These are phyloP conservation scores for Phytopythium cucurbitacearum DNA, from an alignment of 352 stramenopile genomes.

Conservation along the genomic window DNA sequence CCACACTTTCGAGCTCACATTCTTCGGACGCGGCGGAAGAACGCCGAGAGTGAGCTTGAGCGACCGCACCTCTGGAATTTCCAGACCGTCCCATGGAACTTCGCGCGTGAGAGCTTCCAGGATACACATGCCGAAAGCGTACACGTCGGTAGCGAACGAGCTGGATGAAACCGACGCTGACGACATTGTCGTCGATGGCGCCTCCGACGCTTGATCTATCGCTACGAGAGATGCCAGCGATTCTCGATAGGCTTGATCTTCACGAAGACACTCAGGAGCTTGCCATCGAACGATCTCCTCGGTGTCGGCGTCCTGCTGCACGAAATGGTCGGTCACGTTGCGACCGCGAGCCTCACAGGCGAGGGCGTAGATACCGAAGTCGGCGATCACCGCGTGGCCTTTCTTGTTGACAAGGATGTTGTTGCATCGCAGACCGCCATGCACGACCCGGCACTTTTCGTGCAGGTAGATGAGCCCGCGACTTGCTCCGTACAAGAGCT, in stretches of 20 bases:
- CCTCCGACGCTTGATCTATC: slow-evolving; percentile 2
- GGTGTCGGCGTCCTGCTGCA: slow-evolving; percentile 28
- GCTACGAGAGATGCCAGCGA: slow-evolving; percentile 23
- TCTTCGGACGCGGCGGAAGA: slow-evolving; percentile 44
- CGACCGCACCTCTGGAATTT: slow-evolving; percentile 39
- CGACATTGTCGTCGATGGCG: slow-evolving; percentile 5
- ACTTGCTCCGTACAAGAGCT: slow-evolving; percentile 52
- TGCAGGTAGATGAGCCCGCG: slow-evolving; percentile 63
- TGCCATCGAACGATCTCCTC: slow-evolving; percentile 60
- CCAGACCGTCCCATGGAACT: slow-evolving; percentile 41
- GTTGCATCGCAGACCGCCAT: slow-evolving; percentile 54
- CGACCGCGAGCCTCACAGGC: slow-evolving; percentile 30
- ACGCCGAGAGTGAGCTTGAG: slow-evolving; percentile 49
- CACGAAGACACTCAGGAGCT: slow-evolving; percentile 53
- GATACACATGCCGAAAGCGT: slow-evolving; percentile 78
- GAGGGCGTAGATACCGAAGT: slow-evolving; percentile 46
- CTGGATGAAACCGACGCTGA: slow-evolving; percentile 15
- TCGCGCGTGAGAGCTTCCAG: slow-evolving; percentile 53
- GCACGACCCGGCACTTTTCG: slow-evolving; percentile 43
- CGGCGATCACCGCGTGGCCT: slow-evolving; percentile 52
- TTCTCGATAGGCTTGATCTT: slow-evolving; percentile 24
- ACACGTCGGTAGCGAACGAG: slow-evolving; percentile 55
- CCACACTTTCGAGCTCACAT: slow-evolving; percentile 41
- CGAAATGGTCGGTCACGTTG: slow-evolving; percentile 26
- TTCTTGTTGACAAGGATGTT: slow-evolving; percentile 73